phyloP scores from a whole-genome alignment of 2,329 filamentous ascomycete species.

The Ciborinia camelliae region DNA sequence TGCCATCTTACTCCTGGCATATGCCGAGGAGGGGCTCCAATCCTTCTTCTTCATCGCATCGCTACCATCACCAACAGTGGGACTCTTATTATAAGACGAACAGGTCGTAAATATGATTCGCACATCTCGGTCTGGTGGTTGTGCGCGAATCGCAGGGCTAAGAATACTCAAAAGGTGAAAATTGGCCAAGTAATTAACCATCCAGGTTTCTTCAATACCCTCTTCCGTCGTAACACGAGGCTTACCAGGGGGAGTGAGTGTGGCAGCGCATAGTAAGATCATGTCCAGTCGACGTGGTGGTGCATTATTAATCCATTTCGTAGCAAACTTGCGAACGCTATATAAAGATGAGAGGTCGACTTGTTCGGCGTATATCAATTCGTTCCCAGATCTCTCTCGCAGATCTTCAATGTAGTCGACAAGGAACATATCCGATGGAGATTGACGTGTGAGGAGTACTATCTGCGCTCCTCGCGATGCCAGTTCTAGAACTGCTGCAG shows the following conservation, averaged over 20 bases:
- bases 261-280: slow-evolving; percentile 82
- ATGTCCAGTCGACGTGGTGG: slow-evolving; percentile 87
- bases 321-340: slow-evolving; percentile 88
- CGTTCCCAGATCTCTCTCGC: slow-evolving; percentile 70
- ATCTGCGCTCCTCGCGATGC: slow-evolving; percentile 84
- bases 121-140: slow-evolving; percentile 92
- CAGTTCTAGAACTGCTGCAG: slow-evolving; percentile 68
- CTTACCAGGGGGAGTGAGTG: slow-evolving; percentile 66
- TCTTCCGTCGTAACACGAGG: slow-evolving; percentile 63
- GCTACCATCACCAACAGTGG: slow-evolving; percentile 56
- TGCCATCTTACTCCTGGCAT: slow-evolving; percentile 69
- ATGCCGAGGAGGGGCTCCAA: slow-evolving; percentile 57
- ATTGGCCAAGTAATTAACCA: slow-evolving; percentile 91
- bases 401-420: slow-evolving; percentile 91
- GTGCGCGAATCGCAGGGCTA: slow-evolving; percentile 82
- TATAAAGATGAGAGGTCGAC: slow-evolving; percentile 87
- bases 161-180: slow-evolving; percentile 92
- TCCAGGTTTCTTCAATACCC: slow-evolving; percentile 86
- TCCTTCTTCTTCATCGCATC: slow-evolving; percentile 44
- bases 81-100: slow-evolving; percentile 78
- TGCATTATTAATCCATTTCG: slow-evolving; percentile 95
- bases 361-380: slow-evolving; percentile 92
- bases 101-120: slow-evolving; percentile 84
- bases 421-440: slow-evolving; percentile 80
- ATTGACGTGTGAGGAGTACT: slow-evolving; percentile 79